Conservation (phyloP, 306 rosid species). For the Medicago arabica region DNA sequence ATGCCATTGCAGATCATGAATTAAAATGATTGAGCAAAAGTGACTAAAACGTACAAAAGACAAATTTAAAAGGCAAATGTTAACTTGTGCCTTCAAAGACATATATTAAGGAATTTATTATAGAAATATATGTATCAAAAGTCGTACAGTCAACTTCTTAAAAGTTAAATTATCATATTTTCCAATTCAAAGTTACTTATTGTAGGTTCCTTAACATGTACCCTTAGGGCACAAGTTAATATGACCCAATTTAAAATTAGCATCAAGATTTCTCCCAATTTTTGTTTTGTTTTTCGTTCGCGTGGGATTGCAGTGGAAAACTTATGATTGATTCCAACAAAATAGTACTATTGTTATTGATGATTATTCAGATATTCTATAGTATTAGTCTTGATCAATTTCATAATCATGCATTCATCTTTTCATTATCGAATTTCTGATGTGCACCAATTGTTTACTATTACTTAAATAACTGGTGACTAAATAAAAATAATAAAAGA, state of each 20-base stretch:
- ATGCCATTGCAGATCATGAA: slow-evolving; percentile 11
- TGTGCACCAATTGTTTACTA: slow-evolving; percentile 47
- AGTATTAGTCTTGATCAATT: slow-evolving; percentile 36
- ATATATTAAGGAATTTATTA: no score
- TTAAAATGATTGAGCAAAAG: slow-evolving; percentile 34
- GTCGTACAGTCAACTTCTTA: no score
- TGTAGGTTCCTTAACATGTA: no score
- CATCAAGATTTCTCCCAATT: slow-evolving; percentile 18
- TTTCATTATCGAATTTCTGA: slow-evolving; percentile 28
- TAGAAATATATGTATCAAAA: no score
- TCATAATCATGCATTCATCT: slow-evolving; percentile 5
- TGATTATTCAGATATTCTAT: background rate
- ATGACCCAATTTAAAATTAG: slow-evolving; percentile 30
- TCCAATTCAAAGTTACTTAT: no score
- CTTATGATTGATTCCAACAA: slow-evolving; percentile 33
- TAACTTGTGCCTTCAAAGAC: no score
- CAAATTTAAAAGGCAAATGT: no score
- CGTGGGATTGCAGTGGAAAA: slow-evolving; percentile 25
- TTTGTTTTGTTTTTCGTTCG: background rate
- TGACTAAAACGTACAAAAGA: slow-evolving; percentile 29
- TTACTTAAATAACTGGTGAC: no score
- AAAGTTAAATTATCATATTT: no score
- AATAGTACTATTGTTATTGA: slow-evolving; percentile 15
- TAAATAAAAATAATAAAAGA: no score
- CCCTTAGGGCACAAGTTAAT: no score